These are phyloP conservation scores for Haplosporangium gracile DNA, from an alignment of 192 early-diverging fungal genomes.

Conservation along the genomic window DNA sequence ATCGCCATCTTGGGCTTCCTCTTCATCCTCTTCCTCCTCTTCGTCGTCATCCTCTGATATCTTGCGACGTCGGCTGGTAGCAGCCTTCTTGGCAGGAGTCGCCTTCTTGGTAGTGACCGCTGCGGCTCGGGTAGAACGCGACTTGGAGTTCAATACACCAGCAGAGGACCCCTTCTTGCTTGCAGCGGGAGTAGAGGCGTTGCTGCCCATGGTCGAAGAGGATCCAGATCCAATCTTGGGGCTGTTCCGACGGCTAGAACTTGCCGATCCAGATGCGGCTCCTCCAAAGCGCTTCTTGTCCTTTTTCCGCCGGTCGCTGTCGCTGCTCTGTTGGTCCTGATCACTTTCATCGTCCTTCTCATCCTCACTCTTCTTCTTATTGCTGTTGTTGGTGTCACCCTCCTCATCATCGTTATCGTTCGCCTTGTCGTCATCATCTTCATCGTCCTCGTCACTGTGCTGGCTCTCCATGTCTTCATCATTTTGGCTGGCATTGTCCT, in stretches of 20 bases:
- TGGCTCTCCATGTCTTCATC: slow-evolving; percentile 40
- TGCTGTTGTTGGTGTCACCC: neutral
- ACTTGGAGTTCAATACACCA: slow-evolving; percentile 31
- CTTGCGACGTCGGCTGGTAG: slow-evolving; percentile 13
- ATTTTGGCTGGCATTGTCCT: slow-evolving; percentile 17
- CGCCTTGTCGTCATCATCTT: slow-evolving; percentile 10
- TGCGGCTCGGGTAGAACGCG: slow-evolving; percentile 14
- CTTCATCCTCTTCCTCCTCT: slow-evolving; percentile 41
- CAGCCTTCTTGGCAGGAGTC: slow-evolving; percentile 6
- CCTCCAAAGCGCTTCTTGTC: slow-evolving; percentile 19
- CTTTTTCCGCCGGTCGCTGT: slow-evolving; percentile 11
- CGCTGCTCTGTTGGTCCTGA: slow-evolving; percentile 18
- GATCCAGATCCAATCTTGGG: slow-evolving; percentile 28
- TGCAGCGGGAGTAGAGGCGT: neutral
- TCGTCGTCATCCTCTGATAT: slow-evolving; percentile 38
- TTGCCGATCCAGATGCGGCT: slow-evolving; percentile 21
- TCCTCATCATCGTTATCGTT: slow-evolving; percentile 5
- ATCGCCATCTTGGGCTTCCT: slow-evolving; percentile 38
- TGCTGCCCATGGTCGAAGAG: neutral
- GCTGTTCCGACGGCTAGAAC: slow-evolving; percentile 37
- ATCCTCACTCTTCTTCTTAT: slow-evolving; percentile 15
- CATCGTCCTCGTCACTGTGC: slow-evolving; percentile 8
- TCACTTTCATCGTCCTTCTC: slow-evolving; percentile 23
- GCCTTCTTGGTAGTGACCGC: slow-evolving; percentile 2
- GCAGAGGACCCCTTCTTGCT: slow-evolving; percentile 6